These are phyloP conservation scores for Cladosporium colombiae DNA, from an alignment of 2,329 filamentous ascomycete species.

Conservation along the genomic window DNA sequence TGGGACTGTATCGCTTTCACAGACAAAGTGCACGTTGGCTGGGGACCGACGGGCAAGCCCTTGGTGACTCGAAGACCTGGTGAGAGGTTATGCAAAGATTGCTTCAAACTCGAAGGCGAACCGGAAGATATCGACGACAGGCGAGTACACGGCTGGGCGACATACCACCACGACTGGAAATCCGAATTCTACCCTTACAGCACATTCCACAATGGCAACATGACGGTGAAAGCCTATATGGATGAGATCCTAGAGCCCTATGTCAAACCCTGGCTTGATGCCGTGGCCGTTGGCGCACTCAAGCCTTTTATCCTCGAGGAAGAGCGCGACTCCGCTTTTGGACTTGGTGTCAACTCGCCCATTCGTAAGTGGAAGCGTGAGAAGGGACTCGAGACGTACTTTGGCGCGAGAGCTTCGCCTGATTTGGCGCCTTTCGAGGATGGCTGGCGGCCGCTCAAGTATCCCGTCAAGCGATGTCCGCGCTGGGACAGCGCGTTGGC, in stretches of 20 bases:
- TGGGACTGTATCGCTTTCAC: slow-evolving; percentile 1
- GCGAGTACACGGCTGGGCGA: slow-evolving; percentile 4
- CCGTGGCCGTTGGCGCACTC: not conserved
- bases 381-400: not conserved
- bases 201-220: slow-evolving; percentile 10
- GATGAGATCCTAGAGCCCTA: not conserved
- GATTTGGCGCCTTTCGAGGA: slow-evolving; percentile 8
- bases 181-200: slow-evolving; percentile 6
- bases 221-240: slow-evolving; percentile 3
- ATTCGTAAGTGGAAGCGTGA: slow-evolving; percentile 1
- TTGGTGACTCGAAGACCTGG: slow-evolving; percentile 2
- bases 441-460: slow-evolving; percentile 4
- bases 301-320: slow-evolving; percentile 1
- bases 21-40: slow-evolving; percentile 6
- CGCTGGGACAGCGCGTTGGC: not conserved
- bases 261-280: slow-evolving; percentile 8
- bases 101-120: slow-evolving; percentile 3
- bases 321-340: not conserved
- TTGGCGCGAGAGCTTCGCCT: slow-evolving; percentile 3
- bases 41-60: slow-evolving; percentile 1
- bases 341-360: not conserved
- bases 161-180: slow-evolving; percentile 2
- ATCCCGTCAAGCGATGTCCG: not conserved
- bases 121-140: not conserved
- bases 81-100: slow-evolving; percentile 1